Evolutionary conservation across 2,329 filamentous ascomycete species (phyloP), one percentile per base, ranked within the genome.

Genomic region (Ceratocystis lukuohia): DNA sequence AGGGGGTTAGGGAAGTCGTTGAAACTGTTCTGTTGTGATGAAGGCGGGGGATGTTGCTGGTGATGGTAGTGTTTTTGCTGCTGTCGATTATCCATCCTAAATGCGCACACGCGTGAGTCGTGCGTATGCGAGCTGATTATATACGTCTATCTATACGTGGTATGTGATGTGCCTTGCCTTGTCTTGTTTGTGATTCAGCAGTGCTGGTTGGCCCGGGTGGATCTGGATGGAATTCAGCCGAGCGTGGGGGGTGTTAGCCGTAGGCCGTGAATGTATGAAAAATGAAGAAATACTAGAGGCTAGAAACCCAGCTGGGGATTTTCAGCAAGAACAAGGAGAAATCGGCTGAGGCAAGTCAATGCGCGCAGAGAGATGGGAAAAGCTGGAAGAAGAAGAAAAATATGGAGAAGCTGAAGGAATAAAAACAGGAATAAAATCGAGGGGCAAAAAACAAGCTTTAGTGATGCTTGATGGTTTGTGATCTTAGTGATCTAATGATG

Each of bases 1-100:
- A 66, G 57, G 15, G 65, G 33, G 12, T 17, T 15, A 50, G 57
- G 65, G 22, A 66, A 66, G 59, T 66, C 46, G 37, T 66, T 66
- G 45, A 66, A 66, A 48, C 65, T 66, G 48, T 46, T 65, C 5
- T 57, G 53, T 20, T 65, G 50, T 45, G 22, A 7, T 15, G 53
- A 17, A 25, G 48, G 20, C n/a, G 48, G n/a, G 5, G 48, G 48
- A 50, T 50, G 48, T 6, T 57, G 22, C 17, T 57, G 53, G 1
- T 57, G 53, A 20, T 57, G 53, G 10, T 57, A 28, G 7, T 33
- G 25, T 15, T 15, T 22, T 22, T 56, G 50, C 7, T 53, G 50
- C 5, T 56, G 50, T 17, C 48, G 53, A 28, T 30, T 25, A 33
- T 57, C 17, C 53, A 57, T 57, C 17, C 22, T 33, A 17, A 57